A percentile compares a stretch with the other conserved stretches of the same genome.
phyloP scores from a whole-genome alignment of 2,329 filamentous ascomycete species.

The Arthrinium phaeospermum region DNA sequence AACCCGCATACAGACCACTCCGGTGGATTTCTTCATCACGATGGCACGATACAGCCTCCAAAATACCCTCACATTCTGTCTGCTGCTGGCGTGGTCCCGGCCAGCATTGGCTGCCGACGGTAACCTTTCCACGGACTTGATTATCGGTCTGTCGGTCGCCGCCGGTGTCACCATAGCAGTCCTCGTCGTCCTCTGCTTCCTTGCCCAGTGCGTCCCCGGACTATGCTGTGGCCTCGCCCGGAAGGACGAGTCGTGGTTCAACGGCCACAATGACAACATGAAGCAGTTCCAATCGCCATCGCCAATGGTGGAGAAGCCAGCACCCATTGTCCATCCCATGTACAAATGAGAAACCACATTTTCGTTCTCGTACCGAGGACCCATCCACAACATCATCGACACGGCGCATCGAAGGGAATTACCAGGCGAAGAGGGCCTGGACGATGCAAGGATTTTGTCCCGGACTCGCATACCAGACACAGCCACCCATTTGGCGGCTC shows the following conservation, averaged over 20 bases:
- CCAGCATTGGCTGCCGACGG: slow-evolving; percentile 22
- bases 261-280: background rate
- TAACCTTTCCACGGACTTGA: slow-evolving; percentile 29
- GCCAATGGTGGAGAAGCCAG: background rate
- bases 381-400: background rate
- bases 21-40: background rate
- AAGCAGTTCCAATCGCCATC: background rate
- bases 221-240: background rate
- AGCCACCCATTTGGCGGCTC: background rate
- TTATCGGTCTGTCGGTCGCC: slow-evolving; percentile 30
- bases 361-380: background rate
- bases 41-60: background rate
- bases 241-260: slow-evolving; percentile 10
- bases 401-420: background rate
- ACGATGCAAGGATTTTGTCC: too few species aligned
- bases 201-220: slow-evolving; percentile 30
- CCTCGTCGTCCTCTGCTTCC: slow-evolving; percentile 31
- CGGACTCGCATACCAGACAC: background rate
- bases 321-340: background rate
- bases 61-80: slow-evolving; percentile 16
- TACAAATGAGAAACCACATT: background rate
- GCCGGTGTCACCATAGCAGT: slow-evolving; percentile 27
- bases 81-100: background rate
- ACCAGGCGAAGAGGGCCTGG: background rate
- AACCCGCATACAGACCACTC: background rate